phyloP scores from a whole-genome alignment of 176 grass and related monocot genomes.

The Oryza brachyantha region DNA sequence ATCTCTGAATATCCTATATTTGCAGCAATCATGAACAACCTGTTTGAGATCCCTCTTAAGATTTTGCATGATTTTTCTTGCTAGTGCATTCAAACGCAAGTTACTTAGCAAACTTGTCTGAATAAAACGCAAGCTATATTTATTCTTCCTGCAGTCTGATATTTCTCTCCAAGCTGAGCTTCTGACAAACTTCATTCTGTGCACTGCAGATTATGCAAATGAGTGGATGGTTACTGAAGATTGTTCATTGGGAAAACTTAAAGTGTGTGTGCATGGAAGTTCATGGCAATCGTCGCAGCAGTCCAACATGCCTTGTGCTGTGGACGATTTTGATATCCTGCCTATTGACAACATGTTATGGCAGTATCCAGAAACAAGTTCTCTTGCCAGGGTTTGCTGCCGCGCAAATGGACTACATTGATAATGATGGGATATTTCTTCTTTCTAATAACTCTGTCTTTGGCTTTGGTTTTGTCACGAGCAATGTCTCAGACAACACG shows the following conservation, averaged over 20 bases:
- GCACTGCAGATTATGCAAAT: constrained; percentile 16
- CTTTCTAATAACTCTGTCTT: constrained; percentile 65
- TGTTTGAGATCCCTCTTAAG: neutral
- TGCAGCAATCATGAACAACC: neutral
- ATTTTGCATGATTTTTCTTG: constrained; percentile 22
- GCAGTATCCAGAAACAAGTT: constrained; percentile 51
- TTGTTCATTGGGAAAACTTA: neutral
- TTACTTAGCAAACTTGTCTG: neutral
- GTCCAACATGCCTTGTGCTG: constrained; percentile 10
- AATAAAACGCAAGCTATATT: neutral
- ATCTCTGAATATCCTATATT: neutral
- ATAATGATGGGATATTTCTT: constrained; percentile 71
- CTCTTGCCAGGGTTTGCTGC: constrained; percentile 50
- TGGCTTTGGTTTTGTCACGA: constrained; percentile 72
- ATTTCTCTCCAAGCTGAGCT: neutral
- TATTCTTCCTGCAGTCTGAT: neutral
- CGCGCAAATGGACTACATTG: constrained; percentile 81
- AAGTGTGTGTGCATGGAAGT: constrained; percentile 28
- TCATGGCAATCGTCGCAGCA: neutral
- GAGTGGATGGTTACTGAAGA: constrained; percentile 30
- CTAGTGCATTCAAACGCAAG: neutral
- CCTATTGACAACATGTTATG: constrained; percentile 35
- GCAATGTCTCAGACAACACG: constrained; percentile 31
- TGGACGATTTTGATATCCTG: constrained; percentile 29
- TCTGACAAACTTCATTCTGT: neutral